Base-by-base conservation (phyloP, 495 filamentous ascomycete genomes). In the Tuber indicum region DNA sequence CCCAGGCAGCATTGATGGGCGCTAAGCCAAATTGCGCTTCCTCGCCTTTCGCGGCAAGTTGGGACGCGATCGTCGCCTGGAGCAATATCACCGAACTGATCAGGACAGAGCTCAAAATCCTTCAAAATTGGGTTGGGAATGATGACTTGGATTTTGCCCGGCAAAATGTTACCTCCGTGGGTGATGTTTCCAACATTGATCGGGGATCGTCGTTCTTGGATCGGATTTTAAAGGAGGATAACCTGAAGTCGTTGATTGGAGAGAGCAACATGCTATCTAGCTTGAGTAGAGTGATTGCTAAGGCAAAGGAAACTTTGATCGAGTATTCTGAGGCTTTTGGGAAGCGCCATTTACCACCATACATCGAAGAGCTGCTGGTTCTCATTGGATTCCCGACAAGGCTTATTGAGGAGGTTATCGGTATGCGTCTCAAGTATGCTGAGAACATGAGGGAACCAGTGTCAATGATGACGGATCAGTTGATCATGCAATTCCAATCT, bases 61-160 rank as follows among this genome's bases (percentile, higher is more conserved):
- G 91, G 80, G 93, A 95, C 77, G 90, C 96, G 45, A 89, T 99
- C 74, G 91, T 97, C 75, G 90, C 96, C 0, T 99, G 96, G 96
- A 91, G 97, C 85, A 98, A 98, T 84, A 97, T 94, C 66, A 98
- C 95, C n/a, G 90, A 94, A 82, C 90, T 98, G 80, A 98, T 99
- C 86, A 97, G 94, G 83, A 98, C 93, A 5, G 92, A 98, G 83
- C 87, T 99, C 70, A 90, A 89, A 44, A 93, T 98, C 76, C 84
- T 99, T 76, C 93, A 94, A 84, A 93, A 90, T 75, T 99, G 96
- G 96, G 96, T 98, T 49, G 96, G 96, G 36, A 99, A 99, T 83
- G 92, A 93, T 70, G 94, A 95, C 81, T 88, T 99, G 21, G 94
- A 98, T 85, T 98, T 99, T 83, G 89, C 89, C 70, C 91, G 92